Conservation (phyloP, 768 basidiomycete species). For the Termitomyces sp. region DNA sequence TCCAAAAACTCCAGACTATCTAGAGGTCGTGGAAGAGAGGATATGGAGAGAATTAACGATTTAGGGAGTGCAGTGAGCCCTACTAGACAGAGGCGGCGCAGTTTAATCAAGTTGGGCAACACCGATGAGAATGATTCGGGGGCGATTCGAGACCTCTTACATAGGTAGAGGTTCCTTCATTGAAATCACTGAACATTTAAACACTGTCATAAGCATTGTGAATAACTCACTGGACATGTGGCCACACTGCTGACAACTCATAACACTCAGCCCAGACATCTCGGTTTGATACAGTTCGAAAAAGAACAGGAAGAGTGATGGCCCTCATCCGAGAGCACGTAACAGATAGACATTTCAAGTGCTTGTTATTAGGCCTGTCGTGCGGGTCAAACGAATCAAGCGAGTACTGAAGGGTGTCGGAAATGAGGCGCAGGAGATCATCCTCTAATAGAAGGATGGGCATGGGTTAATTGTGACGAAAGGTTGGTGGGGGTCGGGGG, state of each 20-base stretch:
- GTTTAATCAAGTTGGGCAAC: background rate
- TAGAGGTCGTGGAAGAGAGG: background rate
- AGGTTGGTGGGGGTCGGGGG: too few species aligned
- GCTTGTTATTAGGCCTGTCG: background rate
- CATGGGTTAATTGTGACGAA: background rate
- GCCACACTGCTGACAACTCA: background rate
- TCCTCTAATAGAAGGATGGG: background rate
- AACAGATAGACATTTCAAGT: background rate
- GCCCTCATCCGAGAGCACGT: background rate
- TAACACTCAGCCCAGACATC: background rate
- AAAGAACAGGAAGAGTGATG: background rate
- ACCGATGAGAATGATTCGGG: background rate
- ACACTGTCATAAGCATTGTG: background rate
- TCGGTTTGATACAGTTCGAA: background rate
- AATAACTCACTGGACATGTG: background rate
- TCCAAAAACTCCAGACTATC: background rate
- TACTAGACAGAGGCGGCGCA: background rate
- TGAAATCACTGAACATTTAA: background rate
- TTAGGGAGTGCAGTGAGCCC: background rate
- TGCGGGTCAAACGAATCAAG: background rate
- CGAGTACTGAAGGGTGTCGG: background rate
- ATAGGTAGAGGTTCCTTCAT: background rate
- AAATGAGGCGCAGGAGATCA: background rate
- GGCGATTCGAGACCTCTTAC: background rate
- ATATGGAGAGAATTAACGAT: background rate